phyloP scores from a whole-genome alignment of 202 grass and related monocot genomes.

The Schoenoplectus tabernaemontani region DNA sequence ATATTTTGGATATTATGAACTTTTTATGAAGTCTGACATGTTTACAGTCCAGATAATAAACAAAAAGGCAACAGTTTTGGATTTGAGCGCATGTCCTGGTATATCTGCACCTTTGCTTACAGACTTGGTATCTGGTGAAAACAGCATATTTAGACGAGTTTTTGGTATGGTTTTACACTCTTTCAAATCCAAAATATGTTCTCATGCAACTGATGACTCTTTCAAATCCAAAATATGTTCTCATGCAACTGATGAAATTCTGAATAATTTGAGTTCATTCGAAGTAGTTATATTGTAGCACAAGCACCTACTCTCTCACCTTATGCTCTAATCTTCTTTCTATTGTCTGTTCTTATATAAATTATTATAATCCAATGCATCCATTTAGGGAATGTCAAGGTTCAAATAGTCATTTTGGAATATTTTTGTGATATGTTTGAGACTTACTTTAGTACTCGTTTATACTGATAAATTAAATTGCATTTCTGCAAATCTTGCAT shows the following conservation, averaged over 20 bases:
- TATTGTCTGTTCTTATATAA: background rate
- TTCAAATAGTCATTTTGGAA: background rate
- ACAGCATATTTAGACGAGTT: slow-evolving; percentile 59
- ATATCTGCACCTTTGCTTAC: slow-evolving; percentile 47
- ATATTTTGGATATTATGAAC: slow-evolving; percentile 20
- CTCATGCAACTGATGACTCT: too few relatives aligned
- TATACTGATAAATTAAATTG: too few relatives aligned
- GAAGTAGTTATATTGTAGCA: background rate
- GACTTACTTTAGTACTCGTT: too few relatives aligned
- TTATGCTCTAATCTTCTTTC: background rate
- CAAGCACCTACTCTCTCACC: background rate
- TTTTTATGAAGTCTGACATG: slow-evolving; percentile 74
- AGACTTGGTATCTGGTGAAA: slow-evolving; percentile 58
- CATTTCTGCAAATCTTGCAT: too few relatives aligned
- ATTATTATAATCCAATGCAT: background rate
- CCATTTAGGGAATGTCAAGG: background rate
- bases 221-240: background rate
- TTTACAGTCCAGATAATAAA: slow-evolving; percentile 99
- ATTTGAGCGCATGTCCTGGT: slow-evolving; percentile 56
- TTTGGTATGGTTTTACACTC: slow-evolving; percentile 74
- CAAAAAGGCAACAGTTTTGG: slow-evolving; percentile 52
- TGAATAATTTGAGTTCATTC: background rate
- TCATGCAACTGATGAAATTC: background rate
- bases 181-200: background rate
- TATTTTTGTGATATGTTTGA: too few relatives aligned